These are phyloP conservation scores for Globisporangium alternatum DNA, from an alignment of 352 stramenopile genomes.

Conservation along the genomic window DNA sequence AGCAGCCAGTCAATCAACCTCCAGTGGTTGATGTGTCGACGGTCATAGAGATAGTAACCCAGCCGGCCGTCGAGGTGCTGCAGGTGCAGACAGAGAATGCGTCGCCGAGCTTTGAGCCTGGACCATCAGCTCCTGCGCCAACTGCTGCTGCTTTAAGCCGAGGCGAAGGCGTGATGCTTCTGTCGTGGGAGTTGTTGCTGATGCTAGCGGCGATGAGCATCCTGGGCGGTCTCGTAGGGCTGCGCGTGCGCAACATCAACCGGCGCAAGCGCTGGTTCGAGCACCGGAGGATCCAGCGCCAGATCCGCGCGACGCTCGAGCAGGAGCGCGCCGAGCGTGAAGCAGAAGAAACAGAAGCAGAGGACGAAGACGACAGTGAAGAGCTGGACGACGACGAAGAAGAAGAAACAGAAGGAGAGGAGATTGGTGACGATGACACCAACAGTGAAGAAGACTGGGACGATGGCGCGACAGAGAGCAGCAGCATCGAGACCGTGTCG, in stretches of 20 bases:
- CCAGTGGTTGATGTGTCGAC: background rate
- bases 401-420: conserved; percentile 10
- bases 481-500: conserved; percentile 20
- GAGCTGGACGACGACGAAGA: background rate
- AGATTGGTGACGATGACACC: conserved; percentile 1
- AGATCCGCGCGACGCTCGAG: conserved; percentile 25
- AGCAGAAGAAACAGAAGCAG: conserved; percentile 17
- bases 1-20: background rate
- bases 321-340: conserved; percentile 17
- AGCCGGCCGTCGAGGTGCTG: background rate
- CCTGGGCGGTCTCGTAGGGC: conserved; percentile 41
- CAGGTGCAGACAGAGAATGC: background rate
- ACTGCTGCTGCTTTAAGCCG: background rate
- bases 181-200: conserved; percentile 42
- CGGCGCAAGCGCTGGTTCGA: conserved; percentile 52
- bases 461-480: conserved; percentile 18
- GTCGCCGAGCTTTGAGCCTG: background rate
- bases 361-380: conserved; percentile 12
- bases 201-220: conserved; percentile 38
- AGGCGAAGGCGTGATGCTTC: conserved; percentile 22
- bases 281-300: conserved; percentile 30
- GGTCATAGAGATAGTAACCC: background rate
- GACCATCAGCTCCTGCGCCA: background rate
- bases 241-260: conserved; percentile 45
- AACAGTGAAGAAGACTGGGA: conserved; percentile 24